A percentile compares a stretch with the other conserved stretches of the same genome.
Conservation (phyloP, 139 green algal species). For the Closterium sp. region DNA sequence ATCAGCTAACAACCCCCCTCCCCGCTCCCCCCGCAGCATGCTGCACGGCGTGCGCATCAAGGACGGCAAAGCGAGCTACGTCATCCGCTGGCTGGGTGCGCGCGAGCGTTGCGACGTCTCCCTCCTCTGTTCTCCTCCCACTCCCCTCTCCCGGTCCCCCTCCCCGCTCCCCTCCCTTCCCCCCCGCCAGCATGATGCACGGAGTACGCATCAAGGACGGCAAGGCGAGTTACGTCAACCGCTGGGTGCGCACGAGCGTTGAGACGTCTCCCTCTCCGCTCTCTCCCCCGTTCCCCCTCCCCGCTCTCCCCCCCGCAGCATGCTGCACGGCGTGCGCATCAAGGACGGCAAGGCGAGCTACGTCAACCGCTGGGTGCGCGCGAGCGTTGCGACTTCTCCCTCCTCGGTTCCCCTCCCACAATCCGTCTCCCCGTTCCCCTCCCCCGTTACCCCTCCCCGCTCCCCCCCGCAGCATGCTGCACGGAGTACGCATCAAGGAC, state of each 20-base stretch:
- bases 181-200: slow-evolving; percentile 70
- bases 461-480: slow-evolving; percentile 67
- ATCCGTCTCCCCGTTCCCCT: no score
- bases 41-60: slow-evolving; percentile 71
- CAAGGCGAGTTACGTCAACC: slow-evolving; percentile 68
- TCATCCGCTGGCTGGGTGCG: slow-evolving; percentile 66
- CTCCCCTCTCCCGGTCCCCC: neutral
- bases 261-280: no score
- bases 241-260: slow-evolving; percentile 65
- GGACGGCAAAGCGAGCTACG: slow-evolving; percentile 67
- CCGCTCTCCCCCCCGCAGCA: slow-evolving; percentile 50
- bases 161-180: neutral
- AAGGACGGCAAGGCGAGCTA: slow-evolving; percentile 67
- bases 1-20: no score
- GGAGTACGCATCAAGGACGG: slow-evolving; percentile 67
- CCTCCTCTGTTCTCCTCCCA: no score
- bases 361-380: slow-evolving; percentile 69
- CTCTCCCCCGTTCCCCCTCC: neutral
- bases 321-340: slow-evolving; percentile 75
- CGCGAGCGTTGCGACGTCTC: no score
- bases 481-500: slow-evolving; percentile 68
- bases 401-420: no score
- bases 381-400: no score
- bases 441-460: neutral
- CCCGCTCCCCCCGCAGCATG: slow-evolving; percentile 60